A percentile compares a stretch with the other conserved stretches of the same genome.
Evolutionary conservation across 768 basidiomycete genomes (phyloP).

Genomic region (Mycena rebaudengoi): DNA sequence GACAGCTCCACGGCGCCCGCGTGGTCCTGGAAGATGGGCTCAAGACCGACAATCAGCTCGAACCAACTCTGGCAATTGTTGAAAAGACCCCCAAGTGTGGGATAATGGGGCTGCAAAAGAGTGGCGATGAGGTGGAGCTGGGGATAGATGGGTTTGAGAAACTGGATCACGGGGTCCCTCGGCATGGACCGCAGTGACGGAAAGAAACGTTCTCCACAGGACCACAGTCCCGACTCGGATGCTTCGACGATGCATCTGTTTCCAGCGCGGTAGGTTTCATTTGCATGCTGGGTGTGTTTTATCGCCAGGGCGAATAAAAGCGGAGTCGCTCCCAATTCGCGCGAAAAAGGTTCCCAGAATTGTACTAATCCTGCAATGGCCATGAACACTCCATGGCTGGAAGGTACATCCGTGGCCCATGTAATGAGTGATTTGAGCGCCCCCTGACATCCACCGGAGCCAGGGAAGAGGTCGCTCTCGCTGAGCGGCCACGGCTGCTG

Average conservation of each 20-base stretch:
- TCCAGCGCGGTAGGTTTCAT: not conserved
- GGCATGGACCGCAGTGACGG: no score
- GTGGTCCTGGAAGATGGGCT: not conserved
- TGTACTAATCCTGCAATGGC: not conserved
- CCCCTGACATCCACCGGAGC: not conserved
- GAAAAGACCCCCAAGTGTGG: no score
- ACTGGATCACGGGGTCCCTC: no score
- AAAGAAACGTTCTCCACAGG: no score
- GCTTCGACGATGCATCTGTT: not conserved
- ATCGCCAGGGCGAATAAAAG: not conserved
- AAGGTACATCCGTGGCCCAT: not conserved
- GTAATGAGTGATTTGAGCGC: not conserved
- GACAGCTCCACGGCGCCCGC: not conserved
- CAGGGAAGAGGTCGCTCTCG: not conserved
- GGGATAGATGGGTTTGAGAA: no score
- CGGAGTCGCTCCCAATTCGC: not conserved
- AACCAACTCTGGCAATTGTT: not conserved
- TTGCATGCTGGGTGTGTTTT: not conserved
- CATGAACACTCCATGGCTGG: not conserved
- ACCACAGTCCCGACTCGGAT: no score
- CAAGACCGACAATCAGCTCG: not conserved
- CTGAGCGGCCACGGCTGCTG: not conserved
- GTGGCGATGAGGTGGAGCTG: not conserved
- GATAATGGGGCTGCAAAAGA: not conserved
- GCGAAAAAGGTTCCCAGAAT: not conserved